Conservation (phyloP, 306 rosid genomes). For the Acacia confusa region DNA sequence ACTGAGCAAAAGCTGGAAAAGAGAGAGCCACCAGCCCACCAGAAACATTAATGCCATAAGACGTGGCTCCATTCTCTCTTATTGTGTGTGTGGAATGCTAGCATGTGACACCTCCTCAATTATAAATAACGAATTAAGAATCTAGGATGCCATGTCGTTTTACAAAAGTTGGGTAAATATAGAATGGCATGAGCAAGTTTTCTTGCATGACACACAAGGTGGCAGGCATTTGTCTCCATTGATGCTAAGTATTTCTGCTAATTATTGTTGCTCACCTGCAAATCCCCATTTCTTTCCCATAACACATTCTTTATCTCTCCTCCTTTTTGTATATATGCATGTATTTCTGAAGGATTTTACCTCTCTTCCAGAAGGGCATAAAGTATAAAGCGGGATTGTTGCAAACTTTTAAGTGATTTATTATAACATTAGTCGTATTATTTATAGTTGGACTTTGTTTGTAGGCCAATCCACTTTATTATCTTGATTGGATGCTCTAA, state of each 20-base stretch:
- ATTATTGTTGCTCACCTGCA: conserved; percentile 47
- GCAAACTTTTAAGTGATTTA: neutral
- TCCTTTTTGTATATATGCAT: too few relatives aligned
- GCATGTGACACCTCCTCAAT: conserved; percentile 32
- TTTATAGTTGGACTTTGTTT: too few relatives aligned
- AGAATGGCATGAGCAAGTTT: conserved; percentile 40
- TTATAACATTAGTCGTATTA: neutral
- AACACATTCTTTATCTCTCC: too few relatives aligned
- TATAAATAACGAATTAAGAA: conserved; percentile 18
- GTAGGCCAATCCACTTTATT: too few relatives aligned
- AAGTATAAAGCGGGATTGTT: too few relatives aligned
- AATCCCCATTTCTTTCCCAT: neutral
- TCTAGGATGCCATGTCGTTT: conserved; percentile 54
- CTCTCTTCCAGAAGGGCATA: conserved; percentile 28
- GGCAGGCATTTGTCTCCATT: conserved; percentile 26
- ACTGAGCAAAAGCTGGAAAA: conserved; percentile 40
- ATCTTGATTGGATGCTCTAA: too few relatives aligned
- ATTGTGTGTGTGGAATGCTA: conserved; percentile 22
- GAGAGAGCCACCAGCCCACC: conserved; percentile 35
- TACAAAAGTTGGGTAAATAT: conserved; percentile 50
- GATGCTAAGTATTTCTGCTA: conserved; percentile 27
- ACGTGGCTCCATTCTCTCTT: conserved; percentile 41
- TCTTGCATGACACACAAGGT: conserved; percentile 64
- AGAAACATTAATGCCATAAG: conserved; percentile 35
- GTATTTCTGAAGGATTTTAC: too few relatives aligned